Conservation (phyloP, 371 early-diverging fungal species). For the Mortierella sp. region DNA sequence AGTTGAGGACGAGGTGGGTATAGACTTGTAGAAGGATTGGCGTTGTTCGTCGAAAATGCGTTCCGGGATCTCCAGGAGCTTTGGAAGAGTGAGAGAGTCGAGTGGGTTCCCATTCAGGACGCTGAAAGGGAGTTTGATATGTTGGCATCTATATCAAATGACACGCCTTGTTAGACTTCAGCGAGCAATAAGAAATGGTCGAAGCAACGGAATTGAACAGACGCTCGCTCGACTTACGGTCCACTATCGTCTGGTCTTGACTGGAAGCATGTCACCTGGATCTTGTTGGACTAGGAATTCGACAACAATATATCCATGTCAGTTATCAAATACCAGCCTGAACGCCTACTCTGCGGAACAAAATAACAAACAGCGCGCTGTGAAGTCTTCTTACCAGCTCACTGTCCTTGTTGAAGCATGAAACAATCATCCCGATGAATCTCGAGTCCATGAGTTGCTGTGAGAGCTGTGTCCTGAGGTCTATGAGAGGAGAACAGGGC, state of each 20-base stretch:
- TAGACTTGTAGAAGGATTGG: conserved; percentile 55
- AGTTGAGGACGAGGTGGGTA: conserved; percentile 29
- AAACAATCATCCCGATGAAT: conserved; percentile 80
- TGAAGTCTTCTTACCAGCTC: conserved; percentile 54
- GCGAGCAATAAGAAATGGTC: not conserved
- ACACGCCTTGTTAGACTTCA: not conserved
- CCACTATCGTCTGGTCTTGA: conserved; percentile 48
- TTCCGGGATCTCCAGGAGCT: conserved; percentile 60
- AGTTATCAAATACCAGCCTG: not conserved
- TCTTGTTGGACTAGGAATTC: conserved; percentile 59
- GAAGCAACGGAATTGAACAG: not conserved
- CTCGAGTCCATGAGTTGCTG: conserved; percentile 76
- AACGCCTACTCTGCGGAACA: too few relatives aligned
- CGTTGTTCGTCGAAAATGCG: conserved; percentile 67
- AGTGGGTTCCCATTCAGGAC: conserved; percentile 56
- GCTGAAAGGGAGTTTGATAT: conserved; percentile 61
- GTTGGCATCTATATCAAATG: conserved; percentile 37
- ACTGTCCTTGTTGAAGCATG: conserved; percentile 71
- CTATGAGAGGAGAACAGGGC: conserved; percentile 39
- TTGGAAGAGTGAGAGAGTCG: conserved; percentile 56
- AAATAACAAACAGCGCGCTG: not conserved
- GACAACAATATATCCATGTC: not conserved
- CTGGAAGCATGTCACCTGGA: conserved; percentile 72
- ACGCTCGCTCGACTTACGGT: conserved; percentile 24
- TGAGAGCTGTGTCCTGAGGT: conserved; percentile 75